Evolutionary conservation across 2,329 filamentous ascomycete genomes (phyloP).

Genomic region (Exophiala oligosperma): DNA sequence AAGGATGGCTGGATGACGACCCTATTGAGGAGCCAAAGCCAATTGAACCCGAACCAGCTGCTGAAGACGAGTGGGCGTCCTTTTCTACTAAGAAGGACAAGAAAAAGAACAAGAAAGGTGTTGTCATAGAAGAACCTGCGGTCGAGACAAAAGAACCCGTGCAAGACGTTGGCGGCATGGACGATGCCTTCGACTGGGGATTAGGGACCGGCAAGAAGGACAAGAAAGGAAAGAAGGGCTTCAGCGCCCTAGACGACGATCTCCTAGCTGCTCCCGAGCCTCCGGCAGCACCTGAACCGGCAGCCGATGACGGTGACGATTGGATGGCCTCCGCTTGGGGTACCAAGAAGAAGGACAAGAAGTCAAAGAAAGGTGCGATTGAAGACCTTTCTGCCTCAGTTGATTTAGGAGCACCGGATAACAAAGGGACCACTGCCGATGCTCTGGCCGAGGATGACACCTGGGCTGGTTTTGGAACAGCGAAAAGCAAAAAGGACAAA

Average conservation of each 20-base stretch:
- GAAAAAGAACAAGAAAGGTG: conserved; percentile 34
- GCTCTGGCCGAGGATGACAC: conserved; percentile 31
- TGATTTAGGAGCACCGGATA: conserved; percentile 27
- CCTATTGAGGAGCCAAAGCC: conserved; percentile 27
- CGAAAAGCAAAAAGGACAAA: conserved; percentile 30
- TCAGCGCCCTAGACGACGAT: conserved; percentile 32
- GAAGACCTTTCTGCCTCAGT: conserved; percentile 31
- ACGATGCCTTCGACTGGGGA: conserved; percentile 27
- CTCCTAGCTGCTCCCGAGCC: conserved; percentile 33
- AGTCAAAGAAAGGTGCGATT: conserved; percentile 34
- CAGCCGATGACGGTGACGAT: conserved; percentile 38
- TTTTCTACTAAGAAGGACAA: conserved; percentile 33
- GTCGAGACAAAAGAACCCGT: conserved; percentile 17
- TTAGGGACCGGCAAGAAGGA: conserved; percentile 44
- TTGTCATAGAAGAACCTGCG: conserved; percentile 19
- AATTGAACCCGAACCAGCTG: conserved; percentile 32
- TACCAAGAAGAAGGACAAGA: conserved; percentile 45
- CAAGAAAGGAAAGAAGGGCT: conserved; percentile 38
- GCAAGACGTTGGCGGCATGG: conserved; percentile 8
- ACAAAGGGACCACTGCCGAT: conserved; percentile 25
- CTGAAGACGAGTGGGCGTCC: conserved; percentile 29
- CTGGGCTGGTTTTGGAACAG: conserved; percentile 27
- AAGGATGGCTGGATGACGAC: conserved; percentile 24
- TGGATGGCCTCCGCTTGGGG: conserved; percentile 37
- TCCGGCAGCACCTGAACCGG: conserved; percentile 30